A percentile compares a stretch with the other conserved stretches of the same genome.
phyloP scores from a whole-genome alignment of 148 eudicot species.

The Nyssa sinensis region DNA sequence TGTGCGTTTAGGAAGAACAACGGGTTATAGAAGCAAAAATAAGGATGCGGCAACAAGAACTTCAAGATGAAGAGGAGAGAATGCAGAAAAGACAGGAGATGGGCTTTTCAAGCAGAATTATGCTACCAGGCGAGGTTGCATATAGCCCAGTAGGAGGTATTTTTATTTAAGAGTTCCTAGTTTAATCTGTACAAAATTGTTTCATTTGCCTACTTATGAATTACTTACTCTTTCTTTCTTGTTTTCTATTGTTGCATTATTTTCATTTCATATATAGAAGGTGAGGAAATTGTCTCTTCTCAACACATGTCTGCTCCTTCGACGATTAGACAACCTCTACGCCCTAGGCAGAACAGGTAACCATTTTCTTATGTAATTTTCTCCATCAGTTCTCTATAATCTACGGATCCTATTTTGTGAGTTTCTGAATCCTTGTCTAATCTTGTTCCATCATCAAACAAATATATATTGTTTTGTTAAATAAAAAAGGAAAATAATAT shows the following conservation, averaged over 20 bases:
- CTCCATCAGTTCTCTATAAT: background rate
- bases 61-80: slow-evolving; percentile 79
- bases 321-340: slow-evolving; percentile 44
- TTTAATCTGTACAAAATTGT: background rate
- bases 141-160: slow-evolving; percentile 56
- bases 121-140: slow-evolving; percentile 44
- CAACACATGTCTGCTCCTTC: slow-evolving; percentile 40
- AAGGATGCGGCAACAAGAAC: slow-evolving; percentile 88
- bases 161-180: background rate
- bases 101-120: slow-evolving; percentile 42
- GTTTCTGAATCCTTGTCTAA: background rate
- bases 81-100: slow-evolving; percentile 46
- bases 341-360: slow-evolving; percentile 69
- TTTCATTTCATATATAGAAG: slow-evolving; percentile 31
- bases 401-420: background rate
- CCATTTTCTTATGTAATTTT: background rate
- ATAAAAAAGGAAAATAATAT: background rate
- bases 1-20: slow-evolving; percentile 72
- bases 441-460: background rate
- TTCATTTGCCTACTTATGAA: background rate
- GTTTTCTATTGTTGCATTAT: background rate
- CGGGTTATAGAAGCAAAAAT: slow-evolving; percentile 98
- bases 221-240: background rate
- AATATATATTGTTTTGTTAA: too few species aligned
- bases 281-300: slow-evolving; percentile 51